Evolutionary conservation across 805 yeast species (phyloP).

Genomic region (Pichia manshurica): DNA sequence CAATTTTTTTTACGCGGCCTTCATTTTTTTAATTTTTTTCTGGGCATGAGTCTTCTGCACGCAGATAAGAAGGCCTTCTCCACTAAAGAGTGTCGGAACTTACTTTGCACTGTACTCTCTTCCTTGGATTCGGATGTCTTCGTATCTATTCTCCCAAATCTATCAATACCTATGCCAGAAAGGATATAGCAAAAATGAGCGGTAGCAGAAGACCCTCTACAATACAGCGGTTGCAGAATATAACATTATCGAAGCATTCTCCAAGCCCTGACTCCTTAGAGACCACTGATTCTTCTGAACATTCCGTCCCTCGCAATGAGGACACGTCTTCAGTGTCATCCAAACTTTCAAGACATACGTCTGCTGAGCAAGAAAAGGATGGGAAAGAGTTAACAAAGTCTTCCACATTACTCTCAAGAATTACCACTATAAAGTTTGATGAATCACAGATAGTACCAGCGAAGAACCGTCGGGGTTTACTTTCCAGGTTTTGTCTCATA

Average conservation of each 20-base stretch:
- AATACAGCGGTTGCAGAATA: conserved; percentile 5
- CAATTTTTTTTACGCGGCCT: not conserved
- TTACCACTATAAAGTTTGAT: conserved; percentile 24
- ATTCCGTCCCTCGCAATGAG: not conserved
- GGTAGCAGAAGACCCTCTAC: conserved; percentile 11
- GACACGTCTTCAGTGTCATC: not conserved
- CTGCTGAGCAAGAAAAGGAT: too few species aligned
- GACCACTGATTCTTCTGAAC: not conserved
- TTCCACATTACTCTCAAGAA: conserved; percentile 11
- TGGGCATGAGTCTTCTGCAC: not conserved
- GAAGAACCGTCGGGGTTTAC: conserved; percentile 51
- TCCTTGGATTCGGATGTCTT: too few species aligned
- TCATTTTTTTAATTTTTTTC: not conserved
- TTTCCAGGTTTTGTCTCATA: conserved; percentile 44
- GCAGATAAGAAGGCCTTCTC: not conserved
- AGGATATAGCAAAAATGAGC: not conserved
- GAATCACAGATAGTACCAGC: conserved; percentile 30
- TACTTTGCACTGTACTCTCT: too few species aligned
- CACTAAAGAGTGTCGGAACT: too few species aligned
- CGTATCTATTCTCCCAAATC: too few species aligned
- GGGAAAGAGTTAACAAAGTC: conserved; percentile 5
- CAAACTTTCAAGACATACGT: too few species aligned
- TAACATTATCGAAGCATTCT: not conserved
- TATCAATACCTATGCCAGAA: too few species aligned
- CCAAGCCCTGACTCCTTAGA: conserved; percentile 5